Evolutionary conservation across 345 rosid genomes (phyloP).

Genomic region (Erucastrum elatum): DNA sequence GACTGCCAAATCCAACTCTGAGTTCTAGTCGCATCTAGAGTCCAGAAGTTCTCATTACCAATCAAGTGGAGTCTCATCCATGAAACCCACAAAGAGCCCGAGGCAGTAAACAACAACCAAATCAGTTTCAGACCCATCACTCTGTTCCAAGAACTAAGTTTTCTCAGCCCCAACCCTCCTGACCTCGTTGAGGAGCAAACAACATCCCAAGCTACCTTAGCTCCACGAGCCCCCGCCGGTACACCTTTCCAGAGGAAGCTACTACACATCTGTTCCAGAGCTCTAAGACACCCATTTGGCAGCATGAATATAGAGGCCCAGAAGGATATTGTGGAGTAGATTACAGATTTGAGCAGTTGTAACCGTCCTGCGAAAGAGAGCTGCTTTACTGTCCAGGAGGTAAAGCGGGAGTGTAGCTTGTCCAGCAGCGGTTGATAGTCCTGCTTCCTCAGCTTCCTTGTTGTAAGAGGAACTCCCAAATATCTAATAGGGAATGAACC

Average conservation of each 20-base stretch:
- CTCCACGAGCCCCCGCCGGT: background rate
- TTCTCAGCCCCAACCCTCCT: background rate
- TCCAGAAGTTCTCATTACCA: too few species aligned
- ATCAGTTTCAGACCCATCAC: background rate
- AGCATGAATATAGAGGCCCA: background rate
- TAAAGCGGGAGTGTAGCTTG: background rate
- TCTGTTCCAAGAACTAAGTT: background rate
- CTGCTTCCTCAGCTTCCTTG: background rate
- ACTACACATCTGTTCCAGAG: background rate
- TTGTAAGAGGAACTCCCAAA: background rate
- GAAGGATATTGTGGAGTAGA: background rate
- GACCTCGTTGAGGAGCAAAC: background rate
- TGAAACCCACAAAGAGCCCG: background rate
- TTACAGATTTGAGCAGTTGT: background rate
- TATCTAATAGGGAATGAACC: background rate
- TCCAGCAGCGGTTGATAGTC: background rate
- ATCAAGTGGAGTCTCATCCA: background rate
- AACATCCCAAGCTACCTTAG: background rate
- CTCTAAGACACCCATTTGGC: background rate
- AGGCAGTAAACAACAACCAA: background rate
- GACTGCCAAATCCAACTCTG: too few species aligned
- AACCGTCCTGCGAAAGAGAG: background rate
- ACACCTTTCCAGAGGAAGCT: background rate
- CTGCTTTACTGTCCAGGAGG: background rate
- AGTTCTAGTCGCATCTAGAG: too few species aligned